phyloP scores from a whole-genome alignment of 2,329 filamentous ascomycete genomes.

The Lecanicillium sp. region DNA sequence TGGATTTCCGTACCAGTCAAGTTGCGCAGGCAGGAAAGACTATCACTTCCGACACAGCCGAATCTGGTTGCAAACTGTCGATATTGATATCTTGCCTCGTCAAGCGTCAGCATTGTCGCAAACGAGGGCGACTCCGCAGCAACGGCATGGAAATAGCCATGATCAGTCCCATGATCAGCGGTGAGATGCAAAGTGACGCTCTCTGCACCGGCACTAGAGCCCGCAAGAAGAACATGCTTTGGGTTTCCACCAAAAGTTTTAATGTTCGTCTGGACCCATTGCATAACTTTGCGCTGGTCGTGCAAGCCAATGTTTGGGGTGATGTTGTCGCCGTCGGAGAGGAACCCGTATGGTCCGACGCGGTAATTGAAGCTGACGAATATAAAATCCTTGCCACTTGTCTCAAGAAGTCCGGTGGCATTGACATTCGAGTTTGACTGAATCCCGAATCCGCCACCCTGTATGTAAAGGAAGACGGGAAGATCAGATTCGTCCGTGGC shows the following conservation, averaged over 20 bases:
- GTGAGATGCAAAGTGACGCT: slow-evolving; percentile 58
- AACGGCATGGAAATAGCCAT: slow-evolving; percentile 42
- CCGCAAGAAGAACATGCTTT: slow-evolving; percentile 45
- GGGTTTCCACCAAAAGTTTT: slow-evolving; percentile 43
- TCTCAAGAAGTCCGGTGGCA: slow-evolving; percentile 49
- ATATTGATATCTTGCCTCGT: slow-evolving; percentile 44
- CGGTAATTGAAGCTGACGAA: slow-evolving; percentile 72
- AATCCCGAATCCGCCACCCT: slow-evolving; percentile 54
- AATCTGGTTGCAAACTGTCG: slow-evolving; percentile 36
- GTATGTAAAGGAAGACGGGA: slow-evolving; percentile 54
- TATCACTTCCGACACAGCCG: slow-evolving; percentile 29
- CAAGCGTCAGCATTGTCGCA: slow-evolving; percentile 35
- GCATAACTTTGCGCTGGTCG: slow-evolving; percentile 60
- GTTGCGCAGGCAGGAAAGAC: slow-evolving; percentile 37
- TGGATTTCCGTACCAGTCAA: slow-evolving; percentile 34
- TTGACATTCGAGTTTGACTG: slow-evolving; percentile 46
- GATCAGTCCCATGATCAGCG: slow-evolving; percentile 41
- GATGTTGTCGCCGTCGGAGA: slow-evolving; percentile 49
- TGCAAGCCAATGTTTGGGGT: slow-evolving; percentile 61
- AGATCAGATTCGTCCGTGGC: slow-evolving; percentile 42
- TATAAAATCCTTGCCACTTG: slow-evolving; percentile 53
- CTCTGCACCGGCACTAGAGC: slow-evolving; percentile 59
- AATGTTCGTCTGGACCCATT: slow-evolving; percentile 61
- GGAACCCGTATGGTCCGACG: slow-evolving; percentile 66
- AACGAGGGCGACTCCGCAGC: slow-evolving; percentile 46